Conservation (phyloP, 2,329 filamentous ascomycete species). For the Aschersonia sp. region DNA sequence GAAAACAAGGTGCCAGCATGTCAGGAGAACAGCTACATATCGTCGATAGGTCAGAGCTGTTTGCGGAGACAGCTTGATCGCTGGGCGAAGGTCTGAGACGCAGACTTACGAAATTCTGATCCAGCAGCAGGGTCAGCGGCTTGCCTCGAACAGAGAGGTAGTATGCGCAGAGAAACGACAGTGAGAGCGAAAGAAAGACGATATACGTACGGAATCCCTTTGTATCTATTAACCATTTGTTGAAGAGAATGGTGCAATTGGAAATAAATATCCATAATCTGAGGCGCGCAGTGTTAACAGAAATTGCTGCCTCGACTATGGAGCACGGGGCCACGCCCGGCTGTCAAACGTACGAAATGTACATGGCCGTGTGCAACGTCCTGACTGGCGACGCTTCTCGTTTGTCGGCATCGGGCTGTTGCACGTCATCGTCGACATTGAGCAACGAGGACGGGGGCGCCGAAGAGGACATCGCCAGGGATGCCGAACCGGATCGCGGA, state of each 20-base stretch:
- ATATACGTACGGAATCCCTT: slow-evolving; percentile 10
- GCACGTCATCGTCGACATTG: slow-evolving; percentile 11
- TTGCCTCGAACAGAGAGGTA: neutral
- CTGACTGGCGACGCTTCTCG: slow-evolving; percentile 1
- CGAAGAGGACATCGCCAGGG: neutral
- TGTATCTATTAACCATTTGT: slow-evolving; percentile 70
- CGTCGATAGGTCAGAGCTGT: neutral
- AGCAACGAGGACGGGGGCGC: slow-evolving; percentile 1
- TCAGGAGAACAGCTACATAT: slow-evolving; percentile 40
- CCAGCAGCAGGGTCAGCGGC: too few relatives aligned
- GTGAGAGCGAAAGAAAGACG: neutral
- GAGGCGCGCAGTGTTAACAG: neutral
- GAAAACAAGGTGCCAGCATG: slow-evolving; percentile 55
- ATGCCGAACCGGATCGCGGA: neutral
- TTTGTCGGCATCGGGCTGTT: slow-evolving; percentile 6
- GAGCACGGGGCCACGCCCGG: neutral
- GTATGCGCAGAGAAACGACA: neutral
- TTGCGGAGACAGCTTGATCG: neutral
- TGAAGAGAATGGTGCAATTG: slow-evolving; percentile 77
- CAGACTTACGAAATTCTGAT: slow-evolving; percentile 1
- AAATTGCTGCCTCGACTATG: too few relatives aligned
- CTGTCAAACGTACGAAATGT: slow-evolving; percentile 13
- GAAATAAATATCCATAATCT: slow-evolving; percentile 74
- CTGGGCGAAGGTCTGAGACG: neutral
- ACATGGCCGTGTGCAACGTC: slow-evolving; percentile 18